Base-by-base conservation (phyloP, 345 rosid genomes). In the Eucalyptus victrix region DNA sequence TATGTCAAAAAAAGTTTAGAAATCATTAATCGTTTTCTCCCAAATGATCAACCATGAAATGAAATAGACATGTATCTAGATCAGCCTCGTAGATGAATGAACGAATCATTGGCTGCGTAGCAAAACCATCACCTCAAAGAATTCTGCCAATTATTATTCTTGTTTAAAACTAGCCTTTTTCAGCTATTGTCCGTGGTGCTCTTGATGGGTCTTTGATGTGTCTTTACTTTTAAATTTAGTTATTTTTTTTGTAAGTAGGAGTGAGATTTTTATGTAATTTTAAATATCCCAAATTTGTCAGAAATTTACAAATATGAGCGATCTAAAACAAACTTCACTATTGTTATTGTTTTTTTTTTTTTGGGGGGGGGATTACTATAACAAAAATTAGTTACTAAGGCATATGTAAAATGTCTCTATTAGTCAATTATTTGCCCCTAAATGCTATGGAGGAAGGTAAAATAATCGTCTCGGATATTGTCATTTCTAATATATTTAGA, bases 351-450 rank as follows among this genome's bases (percentile, higher is more conserved):
- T 23, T 56, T 24, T n/a, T n/a, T n/a, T n/a, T n/a, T n/a, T n/a
- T n/a, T n/a, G n/a, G n/a, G 30, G 30, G 0, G 14, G 13, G 62
- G 62, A 30, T 0, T 56, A 24, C 13, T 5, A 56, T 2, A 24
- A 56, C 13, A 56, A 24, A 56, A 24, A 10, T 56, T 56, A 56
- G 62, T 56, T 56, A 56, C 0, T 56, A 24, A 56, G 3, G 30
- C 30, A 56, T 56, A 56, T 24, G 2, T 44, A 2, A 56, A 56
- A 24, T 56, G 30, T 56, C 62, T 56, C 62, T 56, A 56, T 56
- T 9, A 56, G 6, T 56, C 14, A 56, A 56, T 56, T 1, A 9
- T 56, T 9, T 56, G 30, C 30, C 62, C 62, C 30, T 56, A 56
- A 56, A 56, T 24, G 14, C 62, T 56, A 23, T 56, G 30, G 30